Evolutionary conservation across 164 flowering plant genomes (phyloP), one percentile per base, ranked within the genome.

Genomic region (Litsea cubeba): DNA sequence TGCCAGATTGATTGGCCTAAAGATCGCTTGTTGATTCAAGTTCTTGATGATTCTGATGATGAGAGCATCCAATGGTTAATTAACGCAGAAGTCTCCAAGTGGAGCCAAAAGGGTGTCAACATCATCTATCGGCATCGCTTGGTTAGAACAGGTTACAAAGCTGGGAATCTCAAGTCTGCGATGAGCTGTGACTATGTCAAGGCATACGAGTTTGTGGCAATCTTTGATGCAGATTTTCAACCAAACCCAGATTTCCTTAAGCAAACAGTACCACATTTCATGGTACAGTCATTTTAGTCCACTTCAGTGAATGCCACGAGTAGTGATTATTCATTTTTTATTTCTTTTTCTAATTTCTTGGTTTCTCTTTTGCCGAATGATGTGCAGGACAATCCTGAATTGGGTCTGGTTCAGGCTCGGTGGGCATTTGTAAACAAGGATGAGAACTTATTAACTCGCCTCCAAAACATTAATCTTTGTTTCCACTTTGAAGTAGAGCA

Each of bases 401-500:
- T 91, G 28, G 97, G 87, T 1, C 79, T 91, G 82, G 97, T 91
- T 79, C 97, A 91, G 78, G 87, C 93, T 24, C 81, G 97, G 72
- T 91, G 97, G 97, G 50, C 88, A 2, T 91, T 90, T 75, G 94
- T 91, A 74, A 89, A 91, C 86, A 91, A 87, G 79, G 91, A 91
- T 74, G 96, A 91, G 82, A 91, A 91, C 78, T 79, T 91, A 77
- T 75, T 91, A 79, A 91, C 97, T 40, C 85, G 97, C 64, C 87
- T 91, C 46, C 97, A 91, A 71, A 86, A 90, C 81, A 84, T 91
- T n/a, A 91, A 91, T 67, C 75, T 90, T 26, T 86, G 87, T 58
- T 91, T 91, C 82, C 97, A 91, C 72, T 91, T 91, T 79, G 97
- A 91, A 74, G 97, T 91, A 64, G 97, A 90, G 76, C 96, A 91